These are phyloP conservation scores for Yamadazyma friedrichii DNA, from an alignment of 1,139 yeast genomes.

Conservation along the genomic window DNA sequence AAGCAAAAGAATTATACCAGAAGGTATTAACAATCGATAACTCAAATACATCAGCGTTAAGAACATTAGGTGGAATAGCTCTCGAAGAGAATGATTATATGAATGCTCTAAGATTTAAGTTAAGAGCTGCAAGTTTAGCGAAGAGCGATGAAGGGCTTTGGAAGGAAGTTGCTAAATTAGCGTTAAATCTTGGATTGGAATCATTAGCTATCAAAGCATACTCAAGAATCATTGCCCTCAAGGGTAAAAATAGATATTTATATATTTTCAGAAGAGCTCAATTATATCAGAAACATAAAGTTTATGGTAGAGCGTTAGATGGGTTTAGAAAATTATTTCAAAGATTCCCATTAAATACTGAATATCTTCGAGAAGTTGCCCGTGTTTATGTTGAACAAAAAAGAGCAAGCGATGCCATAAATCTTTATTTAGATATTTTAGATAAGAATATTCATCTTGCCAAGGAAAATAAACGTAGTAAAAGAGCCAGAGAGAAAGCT, in stretches of 20 bases:
- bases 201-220: slow-evolving; percentile 86
- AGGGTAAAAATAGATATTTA: slow-evolving; percentile 49
- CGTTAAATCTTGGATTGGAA: slow-evolving; percentile 66
- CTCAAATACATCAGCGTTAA: slow-evolving; percentile 78
- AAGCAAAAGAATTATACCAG: slow-evolving; percentile 63
- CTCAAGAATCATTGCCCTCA: slow-evolving; percentile 65
- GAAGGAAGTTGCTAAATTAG: slow-evolving; percentile 78
- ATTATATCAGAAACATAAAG: slow-evolving; percentile 63
- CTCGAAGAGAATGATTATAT: slow-evolving; percentile 63
- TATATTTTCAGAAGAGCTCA: slow-evolving; percentile 61
- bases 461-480: too few species aligned
- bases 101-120: slow-evolving; percentile 79
- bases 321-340: slow-evolving; percentile 65
- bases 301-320: slow-evolving; percentile 70
- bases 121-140: slow-evolving; percentile 48
- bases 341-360: slow-evolving; percentile 59
- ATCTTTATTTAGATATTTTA: slow-evolving; percentile 65
- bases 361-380: slow-evolving; percentile 71
- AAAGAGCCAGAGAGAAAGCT: slow-evolving; percentile 8
- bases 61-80: slow-evolving; percentile 81
- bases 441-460: slow-evolving; percentile 47
- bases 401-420: slow-evolving; percentile 77
- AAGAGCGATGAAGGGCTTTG: slow-evolving; percentile 79
- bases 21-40: slow-evolving; percentile 80
- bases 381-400: slow-evolving; percentile 73